These are phyloP conservation scores for Melastoma candidum DNA, from an alignment of 441 rosid species.

Conservation along the genomic window DNA sequence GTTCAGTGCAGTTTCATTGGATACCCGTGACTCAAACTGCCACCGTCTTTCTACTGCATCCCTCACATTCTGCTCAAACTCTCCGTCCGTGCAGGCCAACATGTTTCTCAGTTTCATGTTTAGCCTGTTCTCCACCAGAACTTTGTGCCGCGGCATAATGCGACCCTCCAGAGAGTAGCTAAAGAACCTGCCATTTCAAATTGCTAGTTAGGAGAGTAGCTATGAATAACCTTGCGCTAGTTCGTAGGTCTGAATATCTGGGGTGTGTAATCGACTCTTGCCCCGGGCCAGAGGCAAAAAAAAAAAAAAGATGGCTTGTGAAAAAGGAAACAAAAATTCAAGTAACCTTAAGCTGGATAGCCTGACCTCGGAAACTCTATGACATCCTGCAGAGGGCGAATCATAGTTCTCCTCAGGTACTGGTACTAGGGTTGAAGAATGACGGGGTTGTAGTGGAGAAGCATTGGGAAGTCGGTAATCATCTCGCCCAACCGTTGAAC, in stretches of 20 bases:
- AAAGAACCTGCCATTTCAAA: constrained; percentile 51
- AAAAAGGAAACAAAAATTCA: neutral
- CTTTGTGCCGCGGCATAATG: constrained; percentile 67
- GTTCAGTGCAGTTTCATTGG: neutral
- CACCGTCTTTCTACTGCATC: constrained; percentile 53
- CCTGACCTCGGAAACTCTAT: constrained; percentile 79
- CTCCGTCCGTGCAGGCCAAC: constrained; percentile 62
- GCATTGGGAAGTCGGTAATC: constrained; percentile 85
- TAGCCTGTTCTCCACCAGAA: constrained; percentile 61
- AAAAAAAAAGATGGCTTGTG: neutral
- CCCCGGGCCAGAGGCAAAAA: neutral
- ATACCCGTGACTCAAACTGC: constrained; percentile 42
- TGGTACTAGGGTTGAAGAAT: constrained; percentile 68
- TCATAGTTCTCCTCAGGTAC: constrained; percentile 72
- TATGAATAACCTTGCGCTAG: neutral
- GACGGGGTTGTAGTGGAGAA: constrained; percentile 65
- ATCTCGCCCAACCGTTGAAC: constrained; percentile 57
- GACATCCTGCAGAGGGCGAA: constrained; percentile 72
- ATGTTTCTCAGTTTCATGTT: constrained; percentile 71
- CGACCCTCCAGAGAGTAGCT: constrained; percentile 80
- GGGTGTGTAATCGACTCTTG: no score
- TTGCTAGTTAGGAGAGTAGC: neutral
- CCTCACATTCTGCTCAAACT: constrained; percentile 45
- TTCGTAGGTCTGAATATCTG: no score
- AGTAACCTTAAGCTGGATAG: neutral